Evolutionary conservation across 2,329 filamentous ascomycete genomes (phyloP).

Genomic region (Parastagonospora avenae): DNA sequence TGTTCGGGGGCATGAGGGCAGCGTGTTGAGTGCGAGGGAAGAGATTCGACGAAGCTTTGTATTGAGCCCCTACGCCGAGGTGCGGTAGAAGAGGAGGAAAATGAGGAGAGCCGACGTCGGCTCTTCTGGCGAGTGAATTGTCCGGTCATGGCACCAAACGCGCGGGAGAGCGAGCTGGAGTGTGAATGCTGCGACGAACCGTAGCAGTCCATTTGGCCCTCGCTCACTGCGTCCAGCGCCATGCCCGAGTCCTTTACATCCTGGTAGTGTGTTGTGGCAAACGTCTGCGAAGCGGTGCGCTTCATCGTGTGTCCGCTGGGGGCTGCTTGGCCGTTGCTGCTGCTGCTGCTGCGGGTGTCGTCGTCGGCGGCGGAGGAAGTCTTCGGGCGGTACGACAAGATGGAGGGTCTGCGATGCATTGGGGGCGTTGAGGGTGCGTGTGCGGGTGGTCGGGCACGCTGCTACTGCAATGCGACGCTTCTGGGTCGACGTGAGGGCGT

Average conservation of each 20-base stretch:
- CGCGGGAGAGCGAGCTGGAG: constrained; percentile 36
- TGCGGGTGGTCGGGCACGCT: neutral
- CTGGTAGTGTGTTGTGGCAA: constrained; percentile 31
- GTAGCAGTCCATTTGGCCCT: constrained; percentile 24
- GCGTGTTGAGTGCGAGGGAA: constrained; percentile 16
- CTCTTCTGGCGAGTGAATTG: constrained; percentile 41
- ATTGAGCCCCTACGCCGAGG: constrained; percentile 37
- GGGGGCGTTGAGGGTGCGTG: constrained; percentile 22
- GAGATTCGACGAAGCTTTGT: constrained; percentile 30
- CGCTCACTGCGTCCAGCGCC: constrained; percentile 37
- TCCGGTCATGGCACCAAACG: constrained; percentile 32
- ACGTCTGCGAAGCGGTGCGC: constrained; percentile 46
- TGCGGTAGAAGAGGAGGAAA: constrained; percentile 29
- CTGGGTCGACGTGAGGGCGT: constrained; percentile 9
- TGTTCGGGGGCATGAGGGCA: constrained; percentile 24
- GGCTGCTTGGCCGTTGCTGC: constrained; percentile 2
- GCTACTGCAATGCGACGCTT: constrained; percentile 2
- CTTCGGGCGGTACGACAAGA: constrained; percentile 46
- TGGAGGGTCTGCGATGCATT: constrained; percentile 44
- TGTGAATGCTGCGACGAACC: constrained; percentile 25
- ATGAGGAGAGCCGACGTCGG: constrained; percentile 40
- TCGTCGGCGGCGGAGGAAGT: constrained; percentile 53
- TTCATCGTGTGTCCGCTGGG: constrained; percentile 35
- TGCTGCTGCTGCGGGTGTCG: constrained; percentile 26
- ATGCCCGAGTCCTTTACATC: constrained; percentile 31